These are phyloP conservation scores for Theobroma grandiflorum DNA, from an alignment of 441 rosid species.

Conservation along the genomic window DNA sequence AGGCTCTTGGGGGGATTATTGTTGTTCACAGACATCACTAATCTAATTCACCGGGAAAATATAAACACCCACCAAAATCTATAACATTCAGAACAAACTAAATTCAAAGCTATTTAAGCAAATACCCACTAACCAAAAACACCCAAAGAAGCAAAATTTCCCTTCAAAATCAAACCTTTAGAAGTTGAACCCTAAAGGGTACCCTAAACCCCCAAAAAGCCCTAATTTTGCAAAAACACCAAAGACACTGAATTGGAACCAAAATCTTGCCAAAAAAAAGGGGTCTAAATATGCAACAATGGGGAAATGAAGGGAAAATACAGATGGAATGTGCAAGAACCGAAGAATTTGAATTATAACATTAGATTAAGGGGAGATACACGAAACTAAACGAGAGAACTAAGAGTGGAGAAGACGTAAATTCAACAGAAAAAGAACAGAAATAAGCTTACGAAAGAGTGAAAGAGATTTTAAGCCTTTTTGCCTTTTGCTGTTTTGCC, in stretches of 20 bases:
- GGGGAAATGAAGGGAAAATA: neutral
- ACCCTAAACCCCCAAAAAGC: conserved; percentile 10
- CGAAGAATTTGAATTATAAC: conserved; percentile 19
- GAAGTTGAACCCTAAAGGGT: conserved; percentile 9
- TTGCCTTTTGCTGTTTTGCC: neutral
- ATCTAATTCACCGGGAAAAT: conserved; percentile 19
- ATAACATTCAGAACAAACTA: conserved; percentile 14
- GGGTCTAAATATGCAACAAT: neutral
- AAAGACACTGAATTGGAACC: neutral
- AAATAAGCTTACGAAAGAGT: conserved; percentile 30
- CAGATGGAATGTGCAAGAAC: conserved; percentile 10
- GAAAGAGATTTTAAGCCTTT: conserved; percentile 6
- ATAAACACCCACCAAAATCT: conserved; percentile 6
- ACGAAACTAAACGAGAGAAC: neutral
- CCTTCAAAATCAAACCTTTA: conserved; percentile 18
- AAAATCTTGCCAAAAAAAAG: neutral
- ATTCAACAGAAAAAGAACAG: neutral
- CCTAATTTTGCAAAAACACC: conserved; percentile 14
- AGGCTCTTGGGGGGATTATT: conserved; percentile 66
- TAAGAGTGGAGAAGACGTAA: neutral
- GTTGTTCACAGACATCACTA: conserved; percentile 66
- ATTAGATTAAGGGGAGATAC: neutral
- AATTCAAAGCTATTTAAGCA: conserved; percentile 6
- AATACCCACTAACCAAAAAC: conserved; percentile 3
- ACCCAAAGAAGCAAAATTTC: conserved; percentile 16